Evolutionary conservation across 768 basidiomycete genomes (phyloP).

Genomic region (Chlorophyllum brunneum): DNA sequence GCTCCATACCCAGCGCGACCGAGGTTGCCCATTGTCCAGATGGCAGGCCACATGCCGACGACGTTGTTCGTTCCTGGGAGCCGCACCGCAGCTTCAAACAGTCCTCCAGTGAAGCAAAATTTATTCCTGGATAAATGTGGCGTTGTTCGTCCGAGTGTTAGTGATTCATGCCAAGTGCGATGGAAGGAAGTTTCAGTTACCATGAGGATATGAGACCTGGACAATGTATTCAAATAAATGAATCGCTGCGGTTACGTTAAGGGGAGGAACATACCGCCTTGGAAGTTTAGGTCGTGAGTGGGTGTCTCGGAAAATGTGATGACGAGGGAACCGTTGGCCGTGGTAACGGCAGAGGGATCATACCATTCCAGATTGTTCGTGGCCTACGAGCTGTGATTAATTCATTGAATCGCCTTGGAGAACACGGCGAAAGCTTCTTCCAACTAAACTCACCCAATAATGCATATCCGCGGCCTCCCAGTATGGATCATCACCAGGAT

Average conservation of each 20-base stretch:
- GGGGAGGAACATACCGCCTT: constrained; percentile 44
- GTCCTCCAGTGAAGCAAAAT: constrained; percentile 82
- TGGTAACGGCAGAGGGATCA: constrained; percentile 72
- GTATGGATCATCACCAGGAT: constrained; percentile 81
- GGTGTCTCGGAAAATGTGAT: constrained; percentile 59
- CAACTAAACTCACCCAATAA: constrained; percentile 54
- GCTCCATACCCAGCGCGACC: constrained; percentile 80
- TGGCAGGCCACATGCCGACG: constrained; percentile 70
- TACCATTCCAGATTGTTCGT: constrained; percentile 87
- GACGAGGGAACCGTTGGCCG: constrained; percentile 63
- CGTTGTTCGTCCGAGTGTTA: neutral
- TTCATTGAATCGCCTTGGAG: constrained; percentile 1
- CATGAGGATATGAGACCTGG: constrained; percentile 40
- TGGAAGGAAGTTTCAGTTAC: constrained; percentile 30
- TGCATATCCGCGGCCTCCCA: constrained; percentile 79
- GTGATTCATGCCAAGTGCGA: constrained; percentile 1
- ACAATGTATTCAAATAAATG: neutral
- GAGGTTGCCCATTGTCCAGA: constrained; percentile 71
- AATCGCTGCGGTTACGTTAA: neutral
- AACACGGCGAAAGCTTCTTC: neutral
- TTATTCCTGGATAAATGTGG: constrained; percentile 72
- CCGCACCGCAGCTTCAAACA: constrained; percentile 56
- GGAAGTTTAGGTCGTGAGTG: constrained; percentile 63
- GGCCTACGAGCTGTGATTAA: constrained; percentile 26
- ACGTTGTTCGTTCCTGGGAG: constrained; percentile 63